phyloP scores from a whole-genome alignment of 2,329 filamentous ascomycete species.

The Rutstroemia sp. region DNA sequence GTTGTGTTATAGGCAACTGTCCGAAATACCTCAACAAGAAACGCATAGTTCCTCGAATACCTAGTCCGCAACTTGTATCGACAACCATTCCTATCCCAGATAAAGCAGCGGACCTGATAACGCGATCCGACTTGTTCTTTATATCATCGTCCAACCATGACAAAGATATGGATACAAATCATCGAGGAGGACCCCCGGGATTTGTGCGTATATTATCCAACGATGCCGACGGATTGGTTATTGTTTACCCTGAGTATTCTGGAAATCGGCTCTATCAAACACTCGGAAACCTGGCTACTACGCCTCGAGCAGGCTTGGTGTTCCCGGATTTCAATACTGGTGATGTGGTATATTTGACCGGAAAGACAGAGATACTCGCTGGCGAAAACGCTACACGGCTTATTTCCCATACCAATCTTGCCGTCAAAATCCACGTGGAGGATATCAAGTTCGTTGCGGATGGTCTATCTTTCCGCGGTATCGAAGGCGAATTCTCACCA shows the following conservation, averaged over 20 bases:
- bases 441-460: slow-evolving; percentile 54
- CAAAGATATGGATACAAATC: slow-evolving; percentile 74
- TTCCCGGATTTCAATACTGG: slow-evolving; percentile 70
- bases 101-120: slow-evolving; percentile 42
- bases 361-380: slow-evolving; percentile 57
- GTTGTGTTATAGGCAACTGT: slow-evolving; percentile 53
- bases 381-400: slow-evolving; percentile 53
- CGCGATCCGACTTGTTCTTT: slow-evolving; percentile 68
- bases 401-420: slow-evolving; percentile 65
- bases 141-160: slow-evolving; percentile 57
- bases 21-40: slow-evolving; percentile 83
- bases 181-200: slow-evolving; percentile 66
- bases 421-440: slow-evolving; percentile 57
- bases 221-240: slow-evolving; percentile 32
- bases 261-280: slow-evolving; percentile 82
- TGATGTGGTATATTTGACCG: slow-evolving; percentile 65
- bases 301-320: slow-evolving; percentile 60
- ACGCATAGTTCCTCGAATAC: slow-evolving; percentile 46
- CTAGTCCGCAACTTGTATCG: slow-evolving; percentile 45
- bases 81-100: slow-evolving; percentile 31
- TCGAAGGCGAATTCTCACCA: slow-evolving; percentile 52
- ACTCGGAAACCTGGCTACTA: slow-evolving; percentile 65
- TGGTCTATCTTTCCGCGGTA: slow-evolving; percentile 62
- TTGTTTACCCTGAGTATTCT: slow-evolving; percentile 75
- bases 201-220: slow-evolving; percentile 65